Evolutionary conservation across 2,329 filamentous ascomycete genomes (phyloP).

Genomic region (Fusarium vanettenii): DNA sequence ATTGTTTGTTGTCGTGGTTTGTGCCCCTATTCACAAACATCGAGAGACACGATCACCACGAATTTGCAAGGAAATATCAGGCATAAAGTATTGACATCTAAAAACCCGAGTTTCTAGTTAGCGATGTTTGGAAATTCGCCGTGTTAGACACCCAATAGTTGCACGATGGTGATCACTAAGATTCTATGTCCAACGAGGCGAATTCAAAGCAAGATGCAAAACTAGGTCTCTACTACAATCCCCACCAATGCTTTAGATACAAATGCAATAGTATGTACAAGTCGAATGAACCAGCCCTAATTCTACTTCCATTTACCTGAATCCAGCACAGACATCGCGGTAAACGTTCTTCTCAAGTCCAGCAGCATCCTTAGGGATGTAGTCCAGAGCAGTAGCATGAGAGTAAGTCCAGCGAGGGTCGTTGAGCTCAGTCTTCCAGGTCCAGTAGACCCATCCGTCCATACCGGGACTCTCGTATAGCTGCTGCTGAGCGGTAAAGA

Average conservation of each 20-base stretch:
- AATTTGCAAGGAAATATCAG: not conserved
- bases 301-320: not conserved
- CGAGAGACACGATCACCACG: not conserved
- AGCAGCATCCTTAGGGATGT: slow-evolving; percentile 29
- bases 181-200: not conserved
- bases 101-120: not conserved
- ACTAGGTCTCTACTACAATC: not conserved
- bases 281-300: not conserved
- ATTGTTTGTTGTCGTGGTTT: not conserved
- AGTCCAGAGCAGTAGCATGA: slow-evolving; percentile 17
- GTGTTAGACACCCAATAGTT: not conserved
- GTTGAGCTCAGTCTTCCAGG: slow-evolving; percentile 32
- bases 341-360: slow-evolving; percentile 32
- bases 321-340: slow-evolving; percentile 22
- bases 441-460: slow-evolving; percentile 33
- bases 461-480: slow-evolving; percentile 31
- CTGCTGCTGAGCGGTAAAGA: slow-evolving; percentile 34
- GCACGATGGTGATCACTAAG: not conserved
- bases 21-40: fast-evolving
- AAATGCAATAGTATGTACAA: not conserved
- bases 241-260: not conserved
- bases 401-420: slow-evolving; percentile 35
- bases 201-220: not conserved
- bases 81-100: not conserved
- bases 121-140: not conserved